Percentiles rank a stretch among this genome's conserved stretches.
Conservation (phyloP, 2,329 filamentous ascomycete genomes). For the Fusarium palustre region DNA sequence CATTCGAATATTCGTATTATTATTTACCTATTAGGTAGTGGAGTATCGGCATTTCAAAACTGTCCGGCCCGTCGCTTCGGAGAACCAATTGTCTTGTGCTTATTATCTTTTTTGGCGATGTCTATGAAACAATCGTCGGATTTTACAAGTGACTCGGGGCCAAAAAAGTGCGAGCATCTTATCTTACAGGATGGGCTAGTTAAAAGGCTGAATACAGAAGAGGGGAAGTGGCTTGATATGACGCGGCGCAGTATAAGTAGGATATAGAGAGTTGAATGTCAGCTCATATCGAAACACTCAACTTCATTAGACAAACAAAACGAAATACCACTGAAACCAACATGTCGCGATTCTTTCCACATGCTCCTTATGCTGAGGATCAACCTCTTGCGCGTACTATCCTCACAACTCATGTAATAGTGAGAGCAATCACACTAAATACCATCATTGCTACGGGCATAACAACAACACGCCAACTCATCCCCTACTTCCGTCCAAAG, state of each 20-base stretch:
- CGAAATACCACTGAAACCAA: slow-evolving; percentile 4
- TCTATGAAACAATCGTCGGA: slow-evolving; percentile 17
- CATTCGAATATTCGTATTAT: slow-evolving; percentile 1
- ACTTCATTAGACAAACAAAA: background rate
- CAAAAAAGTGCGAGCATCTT: slow-evolving; percentile 15
- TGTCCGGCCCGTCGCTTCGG: slow-evolving; percentile 22
- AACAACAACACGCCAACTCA: slow-evolving; percentile 50
- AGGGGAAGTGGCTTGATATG: slow-evolving; percentile 33
- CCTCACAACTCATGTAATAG: slow-evolving; percentile 69
- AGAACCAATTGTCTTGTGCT: slow-evolving; percentile 39
- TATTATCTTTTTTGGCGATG: slow-evolving; percentile 27
- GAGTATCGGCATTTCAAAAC: slow-evolving; percentile 33
- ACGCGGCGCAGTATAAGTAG: slow-evolving; percentile 19
- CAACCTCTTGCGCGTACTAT: slow-evolving; percentile 67
- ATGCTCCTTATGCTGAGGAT: slow-evolving; percentile 71
- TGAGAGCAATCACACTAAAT: slow-evolving; percentile 66
- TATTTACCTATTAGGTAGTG: no score
- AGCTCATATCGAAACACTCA: slow-evolving; percentile 4
- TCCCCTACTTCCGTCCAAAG: slow-evolving; percentile 48
- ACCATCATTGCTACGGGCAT: slow-evolving; percentile 60
- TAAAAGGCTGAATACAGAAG: slow-evolving; percentile 14
- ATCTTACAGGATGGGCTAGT: background rate
- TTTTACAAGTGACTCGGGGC: background rate
- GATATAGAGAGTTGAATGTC: slow-evolving; percentile 4
- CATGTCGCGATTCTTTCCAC: slow-evolving; percentile 69